Evolutionary conservation across 1,139 yeast genomes (phyloP).

Genomic region (Yarrowia galli): DNA sequence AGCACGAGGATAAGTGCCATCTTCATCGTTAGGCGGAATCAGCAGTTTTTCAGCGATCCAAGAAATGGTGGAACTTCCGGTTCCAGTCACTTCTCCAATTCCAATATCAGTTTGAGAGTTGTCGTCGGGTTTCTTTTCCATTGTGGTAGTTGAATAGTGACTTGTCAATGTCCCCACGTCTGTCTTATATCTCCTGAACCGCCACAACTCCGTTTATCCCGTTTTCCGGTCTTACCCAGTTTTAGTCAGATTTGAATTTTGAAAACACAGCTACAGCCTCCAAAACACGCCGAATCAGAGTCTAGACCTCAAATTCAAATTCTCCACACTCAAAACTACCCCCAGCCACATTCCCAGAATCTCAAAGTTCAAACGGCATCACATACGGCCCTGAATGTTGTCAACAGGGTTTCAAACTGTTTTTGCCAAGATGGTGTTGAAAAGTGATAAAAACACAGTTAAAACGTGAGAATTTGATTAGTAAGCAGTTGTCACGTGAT

Average conservation of each 20-base stretch:
- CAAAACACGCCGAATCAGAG: background rate
- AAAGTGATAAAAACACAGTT: too few species aligned
- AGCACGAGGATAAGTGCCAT: slow-evolving; percentile 11
- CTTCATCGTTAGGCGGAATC: slow-evolving; percentile 9
- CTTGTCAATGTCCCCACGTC: too few species aligned
- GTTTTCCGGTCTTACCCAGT: background rate
- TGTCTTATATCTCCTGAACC: too few species aligned
- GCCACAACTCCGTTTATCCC: too few species aligned
- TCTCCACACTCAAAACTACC: too few species aligned
- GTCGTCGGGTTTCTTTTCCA: slow-evolving; percentile 10
- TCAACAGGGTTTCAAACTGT: too few species aligned
- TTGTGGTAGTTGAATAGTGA: background rate
- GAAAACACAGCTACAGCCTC: background rate
- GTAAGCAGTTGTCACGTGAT: background rate
- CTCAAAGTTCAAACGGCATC: slow-evolving; percentile 13
- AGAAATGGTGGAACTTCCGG: background rate
- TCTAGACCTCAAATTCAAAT: background rate
- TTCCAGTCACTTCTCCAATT: slow-evolving; percentile 22
- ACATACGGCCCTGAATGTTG: slow-evolving; percentile 4
- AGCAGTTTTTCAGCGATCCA: slow-evolving; percentile 29
- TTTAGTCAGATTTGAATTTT: background rate
- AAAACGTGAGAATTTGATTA: background rate
- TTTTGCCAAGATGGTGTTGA: too few species aligned
- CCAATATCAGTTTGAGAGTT: background rate
- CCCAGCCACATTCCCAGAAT: background rate